Conservation (phyloP, 164 flowering plant species). For the Annona squamosa region DNA sequence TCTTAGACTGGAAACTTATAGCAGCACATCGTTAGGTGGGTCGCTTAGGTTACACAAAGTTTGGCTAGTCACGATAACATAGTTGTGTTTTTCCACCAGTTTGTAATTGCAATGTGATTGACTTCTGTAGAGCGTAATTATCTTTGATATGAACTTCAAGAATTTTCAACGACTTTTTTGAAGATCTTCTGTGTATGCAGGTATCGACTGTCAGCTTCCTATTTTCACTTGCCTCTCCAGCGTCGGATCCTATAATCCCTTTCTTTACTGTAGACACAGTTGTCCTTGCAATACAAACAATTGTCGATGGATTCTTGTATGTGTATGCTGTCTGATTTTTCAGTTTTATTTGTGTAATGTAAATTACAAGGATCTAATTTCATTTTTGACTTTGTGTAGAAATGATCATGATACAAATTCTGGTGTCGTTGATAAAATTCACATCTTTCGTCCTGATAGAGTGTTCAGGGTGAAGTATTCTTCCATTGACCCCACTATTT, state of each 20-base stretch:
- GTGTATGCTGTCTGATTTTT: constrained; percentile 29
- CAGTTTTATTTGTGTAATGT: neutral
- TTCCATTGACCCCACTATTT: neutral
- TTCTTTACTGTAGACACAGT: constrained; percentile 54
- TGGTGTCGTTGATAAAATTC: constrained; percentile 68
- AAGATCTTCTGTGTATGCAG: constrained; percentile 30
- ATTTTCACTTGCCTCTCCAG: constrained; percentile 58
- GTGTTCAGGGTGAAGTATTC: constrained; percentile 64
- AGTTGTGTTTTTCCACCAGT: neutral
- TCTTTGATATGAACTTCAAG: neutral
- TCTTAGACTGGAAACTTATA: too few species aligned
- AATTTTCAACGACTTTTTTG: neutral
- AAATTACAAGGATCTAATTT: neutral
- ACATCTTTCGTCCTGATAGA: constrained; percentile 88
- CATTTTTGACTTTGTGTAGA: constrained; percentile 27
- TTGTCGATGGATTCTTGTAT: constrained; percentile 92
- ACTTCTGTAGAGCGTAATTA: neutral
- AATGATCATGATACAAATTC: constrained; percentile 29
- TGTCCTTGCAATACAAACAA: constrained; percentile 55
- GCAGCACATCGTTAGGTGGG: too few species aligned
- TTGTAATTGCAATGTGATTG: neutral
- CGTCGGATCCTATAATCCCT: constrained; percentile 55
- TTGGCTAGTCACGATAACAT: too few species aligned
- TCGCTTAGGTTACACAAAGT: too few species aligned
- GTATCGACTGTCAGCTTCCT: constrained; percentile 77